Evolutionary conservation across 2,329 filamentous ascomycete species (phyloP).

Genomic region (Diaporthe sp.): DNA sequence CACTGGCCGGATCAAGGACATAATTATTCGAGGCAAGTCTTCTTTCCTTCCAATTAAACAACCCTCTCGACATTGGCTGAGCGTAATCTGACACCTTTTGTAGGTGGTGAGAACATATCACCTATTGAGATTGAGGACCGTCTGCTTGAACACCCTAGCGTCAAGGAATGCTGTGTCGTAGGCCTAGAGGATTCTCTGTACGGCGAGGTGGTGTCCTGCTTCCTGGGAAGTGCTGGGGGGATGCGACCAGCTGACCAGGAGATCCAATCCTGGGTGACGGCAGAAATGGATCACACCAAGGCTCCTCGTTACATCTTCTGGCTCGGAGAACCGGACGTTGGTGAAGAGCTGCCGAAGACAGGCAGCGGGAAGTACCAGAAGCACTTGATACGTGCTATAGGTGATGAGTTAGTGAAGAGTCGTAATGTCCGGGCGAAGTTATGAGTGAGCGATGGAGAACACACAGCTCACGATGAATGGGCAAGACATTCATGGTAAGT

Average conservation of each 20-base stretch:
- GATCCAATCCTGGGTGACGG: not conserved
- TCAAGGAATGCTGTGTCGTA: not conserved
- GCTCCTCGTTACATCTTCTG: not conserved
- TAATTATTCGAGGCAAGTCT: not conserved
- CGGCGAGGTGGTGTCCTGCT: not conserved
- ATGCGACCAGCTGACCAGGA: not conserved
- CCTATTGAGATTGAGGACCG: not conserved
- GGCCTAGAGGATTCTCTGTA: constrained; percentile 3
- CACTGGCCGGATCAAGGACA: constrained; percentile 71
- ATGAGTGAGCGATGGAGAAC: not conserved
- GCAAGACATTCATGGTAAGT: too few relatives aligned
- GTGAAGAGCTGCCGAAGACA: not conserved
- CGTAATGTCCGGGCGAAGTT: not conserved
- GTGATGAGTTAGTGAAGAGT: not conserved
- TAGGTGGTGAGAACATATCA: not conserved
- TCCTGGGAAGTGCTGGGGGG: not conserved
- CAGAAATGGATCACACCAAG: not conserved
- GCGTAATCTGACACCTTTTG: not conserved
- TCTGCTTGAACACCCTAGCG: not conserved
- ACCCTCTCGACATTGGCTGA: not conserved
- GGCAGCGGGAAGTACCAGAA: constrained; percentile 7
- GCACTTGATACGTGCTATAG: not conserved
- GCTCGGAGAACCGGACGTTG: not conserved
- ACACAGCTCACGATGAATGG: too few relatives aligned
- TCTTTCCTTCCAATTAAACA: not conserved